Evolutionary conservation across 148 eudicot genomes (phyloP), one percentile per base, ranked within the genome.

Genomic region (Spergularia bocconei): DNA sequence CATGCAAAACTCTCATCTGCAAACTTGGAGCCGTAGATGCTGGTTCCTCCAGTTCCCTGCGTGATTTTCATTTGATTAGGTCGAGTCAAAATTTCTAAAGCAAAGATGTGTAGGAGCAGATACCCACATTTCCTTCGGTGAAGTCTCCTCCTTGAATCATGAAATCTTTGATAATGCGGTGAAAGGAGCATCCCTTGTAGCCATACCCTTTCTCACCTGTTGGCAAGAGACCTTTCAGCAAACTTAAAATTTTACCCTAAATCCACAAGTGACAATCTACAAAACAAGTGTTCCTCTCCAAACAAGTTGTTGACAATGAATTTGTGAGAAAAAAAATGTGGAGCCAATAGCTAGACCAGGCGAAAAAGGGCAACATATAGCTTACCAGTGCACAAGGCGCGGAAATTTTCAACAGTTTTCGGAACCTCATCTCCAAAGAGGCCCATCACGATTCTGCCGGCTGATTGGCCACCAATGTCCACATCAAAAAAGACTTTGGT

Each of bases 101-200:
- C 36, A 29, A 29, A 29, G 36, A 29, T 29, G 36, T 29, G 36
- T 29, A 29, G 36, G 36, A 2, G 2, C 36, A 29, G 36, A 29
- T 0, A 29, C 36, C 1, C 36, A 29, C 91, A 73, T 88, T 88
- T n/a, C 85, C 84, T 19, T 71, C 73, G 71, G 91, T 88, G 85
- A 86, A 88, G 9, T 88, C 91, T 13, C 91, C 91, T 0, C 91
- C 91, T 50, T 88, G 91, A 70, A 89, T 86, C 91, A 88, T 88
- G 82, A 88, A 88, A 0, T 79, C 82, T 0, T 89, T 89, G 67
- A 88, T 88, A 62, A 88, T 84, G 9, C 91, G 83, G 84, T 88
- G 91, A 82, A 88, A 88, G 29, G 16, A 4, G 9, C 88, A 86
- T 3, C 89, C 89, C 53, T 88, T 88, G 88, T 70, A 88, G 79